Conservation (phyloP, 2,329 filamentous ascomycete genomes). For the Truncatella angustata region DNA sequence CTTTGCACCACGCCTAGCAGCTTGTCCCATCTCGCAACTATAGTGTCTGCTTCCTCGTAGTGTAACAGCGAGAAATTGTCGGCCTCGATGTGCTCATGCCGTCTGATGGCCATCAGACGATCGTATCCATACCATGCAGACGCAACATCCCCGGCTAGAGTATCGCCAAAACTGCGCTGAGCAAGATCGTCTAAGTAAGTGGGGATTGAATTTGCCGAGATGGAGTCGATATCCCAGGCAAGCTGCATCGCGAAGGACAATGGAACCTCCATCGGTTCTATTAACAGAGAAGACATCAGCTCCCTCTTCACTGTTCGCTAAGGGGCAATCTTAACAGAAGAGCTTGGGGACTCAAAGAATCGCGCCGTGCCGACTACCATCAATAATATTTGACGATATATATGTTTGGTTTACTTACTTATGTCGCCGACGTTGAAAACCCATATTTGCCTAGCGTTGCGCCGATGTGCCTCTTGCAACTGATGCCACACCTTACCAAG, state of each 20-base stretch:
- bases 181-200: background rate
- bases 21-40: background rate
- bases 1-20: background rate
- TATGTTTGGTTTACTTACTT: no score
- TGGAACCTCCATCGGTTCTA: background rate
- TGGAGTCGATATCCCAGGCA: slow-evolving; percentile 22
- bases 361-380: no score
- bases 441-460: background rate
- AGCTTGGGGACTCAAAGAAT: no score
- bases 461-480: background rate
- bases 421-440: slow-evolving; percentile 1
- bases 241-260: background rate
- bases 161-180: background rate
- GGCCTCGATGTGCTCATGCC: slow-evolving; percentile 12
- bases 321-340: no score
- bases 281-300: no score
- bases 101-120: background rate
- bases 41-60: background rate
- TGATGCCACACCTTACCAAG: slow-evolving; percentile 16
- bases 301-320: no score
- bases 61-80: background rate
- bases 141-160: background rate
- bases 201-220: slow-evolving; percentile 36
- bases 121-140: background rate
- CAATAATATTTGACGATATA: no score